These are phyloP conservation scores for Abortiporus biennis DNA, from an alignment of 1,284 basidiomycete genomes.

Conservation along the genomic window DNA sequence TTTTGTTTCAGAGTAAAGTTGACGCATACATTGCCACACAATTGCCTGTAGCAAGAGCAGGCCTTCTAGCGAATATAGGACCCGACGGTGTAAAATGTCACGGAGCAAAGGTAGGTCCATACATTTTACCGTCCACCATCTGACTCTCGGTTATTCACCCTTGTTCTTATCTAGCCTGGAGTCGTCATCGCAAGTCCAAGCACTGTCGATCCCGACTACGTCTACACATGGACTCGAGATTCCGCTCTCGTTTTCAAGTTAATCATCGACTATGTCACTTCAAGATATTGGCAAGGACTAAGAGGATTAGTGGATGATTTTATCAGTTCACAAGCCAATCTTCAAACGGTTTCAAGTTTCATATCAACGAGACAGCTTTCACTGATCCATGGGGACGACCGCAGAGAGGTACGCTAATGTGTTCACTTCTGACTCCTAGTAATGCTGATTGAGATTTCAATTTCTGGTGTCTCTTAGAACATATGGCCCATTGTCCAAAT, in stretches of 20 bases:
- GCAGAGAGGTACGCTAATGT: constrained; percentile 38
- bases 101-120: constrained; percentile 38
- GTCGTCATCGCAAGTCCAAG: constrained; percentile 32
- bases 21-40: constrained; percentile 42
- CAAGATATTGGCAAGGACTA: constrained; percentile 24
- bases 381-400: constrained; percentile 49
- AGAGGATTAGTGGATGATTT: constrained; percentile 28
- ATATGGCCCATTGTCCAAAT: constrained; percentile 68
- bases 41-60: constrained; percentile 49
- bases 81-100: constrained; percentile 44
- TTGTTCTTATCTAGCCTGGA: constrained; percentile 18
- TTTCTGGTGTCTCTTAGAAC: too few relatives aligned
- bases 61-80: constrained; percentile 62
- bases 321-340: constrained; percentile 24
- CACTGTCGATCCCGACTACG: constrained; percentile 30
- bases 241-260: constrained; percentile 36
- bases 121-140: not conserved
- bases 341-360: constrained; percentile 41
- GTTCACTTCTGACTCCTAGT: not conserved
- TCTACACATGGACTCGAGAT: constrained; percentile 36
- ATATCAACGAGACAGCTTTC: constrained; percentile 38
- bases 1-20: constrained; percentile 13
- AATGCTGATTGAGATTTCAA: not conserved
- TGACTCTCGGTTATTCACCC: too few relatives aligned
- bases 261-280: constrained; percentile 31